Evolutionary conservation across 2,329 filamentous ascomycete genomes (phyloP), one percentile per base, ranked within the genome.

Genomic region (Diaporthe citrichinensis): DNA sequence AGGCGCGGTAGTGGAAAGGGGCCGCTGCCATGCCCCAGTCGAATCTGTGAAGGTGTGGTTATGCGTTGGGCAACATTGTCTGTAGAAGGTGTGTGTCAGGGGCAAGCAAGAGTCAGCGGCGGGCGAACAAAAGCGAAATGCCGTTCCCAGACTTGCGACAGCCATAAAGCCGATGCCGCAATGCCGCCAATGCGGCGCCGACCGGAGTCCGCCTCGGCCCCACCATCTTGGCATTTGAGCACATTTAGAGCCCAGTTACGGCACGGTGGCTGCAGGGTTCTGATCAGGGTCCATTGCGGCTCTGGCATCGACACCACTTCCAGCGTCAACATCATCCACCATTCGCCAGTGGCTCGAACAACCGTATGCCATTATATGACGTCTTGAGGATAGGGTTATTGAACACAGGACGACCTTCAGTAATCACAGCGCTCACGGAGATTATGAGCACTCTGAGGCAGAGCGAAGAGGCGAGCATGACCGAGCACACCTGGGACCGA

Each of bases 11-110:
- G 7, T 79, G 71, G 20, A 73, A 31, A 17, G 74, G 76, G n/a
- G 78, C 73, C 55, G 78, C 77, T 57, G 80, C 71, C 82, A 80
- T 80, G 23, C 31, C 34, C 34, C 58, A 20, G 17, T 41, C n/a
- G 65, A 55, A 3, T 55, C 46, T 28, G 46, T 46, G 46, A 23
- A 5, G 8, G 25, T 39, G 49, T 51, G 46, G 41, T 34, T 28
- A 46, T 49, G 36, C 46, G 44, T 55, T 41, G 55, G 44, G 31
- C 41, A 36, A 36, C 55, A 44, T 55, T 25, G 72, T 59, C 14
- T 39, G 12, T 23, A n/a, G 9, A 17, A 15, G 15, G 14, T 25
- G 20, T 25, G 20, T 41, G 55, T 23, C 23, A 46, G 51, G 41
- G 34, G 49, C 8, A 2, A 44, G 34, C 14, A 55, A 51, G 41